Evolutionary conservation across 2,329 filamentous ascomycete species (phyloP), one percentile per base, ranked within the genome.

Genomic region (Mycosphaerella sp.): DNA sequence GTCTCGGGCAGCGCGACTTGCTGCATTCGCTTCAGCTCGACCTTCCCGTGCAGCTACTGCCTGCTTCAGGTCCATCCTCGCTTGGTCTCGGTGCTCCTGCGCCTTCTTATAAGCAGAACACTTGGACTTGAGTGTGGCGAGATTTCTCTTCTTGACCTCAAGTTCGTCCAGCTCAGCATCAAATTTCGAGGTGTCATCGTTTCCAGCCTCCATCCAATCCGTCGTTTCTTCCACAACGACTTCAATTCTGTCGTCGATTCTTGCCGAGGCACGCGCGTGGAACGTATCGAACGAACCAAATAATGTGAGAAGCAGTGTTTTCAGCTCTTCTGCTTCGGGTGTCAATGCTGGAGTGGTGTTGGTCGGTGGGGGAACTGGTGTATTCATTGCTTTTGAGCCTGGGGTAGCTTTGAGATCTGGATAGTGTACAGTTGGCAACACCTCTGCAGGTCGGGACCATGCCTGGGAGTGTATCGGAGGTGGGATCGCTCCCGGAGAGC

Each of bases 1-100:
- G 4, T 55, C 54, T 49, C 61, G 66, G 48, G 59, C 61, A 12
- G 59, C 62, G 23, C 54, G 48, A 49, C 65, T 66, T n/a, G 60
- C 62, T 23, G 57, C 61, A 34, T 51, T 62, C 2, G 66, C 66
- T 40, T 46, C 36, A 11, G 52, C 38, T 32, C 47, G 14, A 43
- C 55, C 59, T 45, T 59, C 48, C 6, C 59, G 57, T 12, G 59
- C 51, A 14, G 55, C 59, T 34, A 68, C 31, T 17, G 64, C 65
- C 41, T 55, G 48, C 10, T 55, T 53, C 38, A 68, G 49, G 7
- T 55, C 60, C 3, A 54, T 50, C n/a, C 54, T 58, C 4, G 63
- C 58, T 21, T 55, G 47, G 17, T 63, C 55, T 40, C 60, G 64
- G 45, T 64, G 59, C 3, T 56, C 57, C 6, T 55, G 32, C 17